These are phyloP conservation scores for Orbilia blumenaviensis DNA, from an alignment of 2,329 filamentous ascomycete genomes.

Conservation along the genomic window DNA sequence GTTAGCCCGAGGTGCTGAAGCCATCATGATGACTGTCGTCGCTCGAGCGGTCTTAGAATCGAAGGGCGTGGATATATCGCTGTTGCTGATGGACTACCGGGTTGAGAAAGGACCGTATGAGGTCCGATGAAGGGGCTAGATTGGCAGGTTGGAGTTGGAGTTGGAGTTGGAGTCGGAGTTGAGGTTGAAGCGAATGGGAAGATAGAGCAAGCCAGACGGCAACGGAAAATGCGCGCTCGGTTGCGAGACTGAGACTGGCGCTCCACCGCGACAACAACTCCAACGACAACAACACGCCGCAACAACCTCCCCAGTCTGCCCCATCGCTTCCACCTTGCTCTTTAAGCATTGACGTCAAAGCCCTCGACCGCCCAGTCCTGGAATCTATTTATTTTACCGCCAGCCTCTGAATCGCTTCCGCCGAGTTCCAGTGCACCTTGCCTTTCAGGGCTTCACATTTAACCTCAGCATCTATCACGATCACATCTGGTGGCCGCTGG, in stretches of 20 bases:
- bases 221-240: background rate
- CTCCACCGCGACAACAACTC: background rate
- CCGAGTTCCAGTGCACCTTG: background rate
- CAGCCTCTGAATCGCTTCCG: background rate
- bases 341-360: background rate
- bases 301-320: background rate
- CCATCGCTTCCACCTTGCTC: constrained; percentile 12
- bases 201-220: too few relatives aligned
- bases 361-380: background rate
- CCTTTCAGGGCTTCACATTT: background rate
- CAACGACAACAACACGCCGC: constrained; percentile 13
- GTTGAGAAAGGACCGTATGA: background rate
- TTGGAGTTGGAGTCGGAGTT: background rate
- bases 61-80: background rate
- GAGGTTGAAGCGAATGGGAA: background rate
- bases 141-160: background rate
- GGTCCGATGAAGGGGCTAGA: background rate
- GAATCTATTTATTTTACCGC: background rate
- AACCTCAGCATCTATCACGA: background rate
- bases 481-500: too few relatives aligned
- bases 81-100: background rate
- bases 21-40: constrained; percentile 2
- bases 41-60: background rate
- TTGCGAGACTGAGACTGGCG: too few relatives aligned
- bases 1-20: background rate